These are phyloP conservation scores for Clohesyomyces aquaticus DNA, from an alignment of 495 filamentous ascomycete genomes.

Conservation along the genomic window DNA sequence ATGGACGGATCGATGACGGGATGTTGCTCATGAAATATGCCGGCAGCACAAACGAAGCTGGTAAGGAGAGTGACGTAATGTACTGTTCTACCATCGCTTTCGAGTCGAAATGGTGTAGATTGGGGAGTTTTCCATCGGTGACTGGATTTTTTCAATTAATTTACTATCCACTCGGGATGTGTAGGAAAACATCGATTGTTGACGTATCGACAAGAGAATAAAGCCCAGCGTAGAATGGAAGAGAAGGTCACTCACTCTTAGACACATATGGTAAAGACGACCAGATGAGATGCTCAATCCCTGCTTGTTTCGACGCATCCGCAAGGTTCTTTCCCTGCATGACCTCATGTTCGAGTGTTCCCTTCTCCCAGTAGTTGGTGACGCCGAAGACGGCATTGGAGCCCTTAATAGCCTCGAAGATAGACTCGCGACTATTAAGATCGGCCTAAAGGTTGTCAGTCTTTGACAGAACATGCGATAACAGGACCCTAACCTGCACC, in stretches of 20 bases:
- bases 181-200: too few species aligned
- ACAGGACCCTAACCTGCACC: constrained; percentile 18
- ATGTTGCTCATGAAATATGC: constrained; percentile 66
- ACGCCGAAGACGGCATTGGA: constrained; percentile 48
- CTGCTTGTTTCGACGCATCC: constrained; percentile 43
- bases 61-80: constrained; percentile 53
- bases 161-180: too few species aligned
- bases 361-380: constrained; percentile 46
- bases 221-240: too few species aligned
- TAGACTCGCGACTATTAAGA: constrained; percentile 38
- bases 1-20: constrained; percentile 37
- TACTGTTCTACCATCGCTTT: constrained; percentile 66
- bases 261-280: constrained; percentile 45
- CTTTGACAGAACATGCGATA: not conserved
- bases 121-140: constrained; percentile 50
- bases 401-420: constrained; percentile 42
- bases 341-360: constrained; percentile 42
- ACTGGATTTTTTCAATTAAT: too few species aligned
- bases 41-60: constrained; percentile 59
- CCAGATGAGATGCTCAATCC: constrained; percentile 48
- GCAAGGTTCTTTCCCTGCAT: constrained; percentile 48
- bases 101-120: constrained; percentile 65
- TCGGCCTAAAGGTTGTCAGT: constrained; percentile 42
- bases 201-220: too few species aligned
- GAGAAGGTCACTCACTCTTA: too few species aligned